phyloP scores from a whole-genome alignment of 2,329 filamentous ascomycete species.

The Xylogone sp. region DNA sequence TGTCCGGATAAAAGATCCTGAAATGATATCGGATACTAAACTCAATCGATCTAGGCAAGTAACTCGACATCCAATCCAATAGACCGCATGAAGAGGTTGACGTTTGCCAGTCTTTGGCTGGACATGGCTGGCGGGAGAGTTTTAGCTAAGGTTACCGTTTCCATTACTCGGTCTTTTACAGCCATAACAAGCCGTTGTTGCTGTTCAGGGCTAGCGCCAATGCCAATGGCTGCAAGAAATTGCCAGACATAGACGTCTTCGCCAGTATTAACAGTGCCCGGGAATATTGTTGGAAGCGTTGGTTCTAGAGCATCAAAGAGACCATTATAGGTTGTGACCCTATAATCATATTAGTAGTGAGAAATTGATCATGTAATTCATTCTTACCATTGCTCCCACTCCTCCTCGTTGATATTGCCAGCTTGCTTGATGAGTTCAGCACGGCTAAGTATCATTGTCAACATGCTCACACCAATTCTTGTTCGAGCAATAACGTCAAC shows the following conservation, averaged over 20 bases:
- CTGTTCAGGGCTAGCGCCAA: slow-evolving; percentile 88
- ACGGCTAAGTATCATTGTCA: slow-evolving; percentile 91
- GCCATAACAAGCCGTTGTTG: slow-evolving; percentile 91
- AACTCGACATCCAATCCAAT: slow-evolving; percentile 96
- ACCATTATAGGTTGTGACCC: slow-evolving; percentile 74
- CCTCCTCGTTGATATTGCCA: slow-evolving; percentile 62
- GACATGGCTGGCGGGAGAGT: slow-evolving; percentile 85
- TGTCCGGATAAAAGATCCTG: not conserved
- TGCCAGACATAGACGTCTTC: slow-evolving; percentile 99
- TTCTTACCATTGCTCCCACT: slow-evolving; percentile 76
- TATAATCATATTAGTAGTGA: slow-evolving; percentile 33
- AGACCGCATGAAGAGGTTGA: slow-evolving; percentile 97
- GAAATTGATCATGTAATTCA: not conserved
- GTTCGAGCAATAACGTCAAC: slow-evolving; percentile 82
- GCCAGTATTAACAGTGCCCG: slow-evolving; percentile 80
- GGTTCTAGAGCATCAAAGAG: slow-evolving; percentile 88
- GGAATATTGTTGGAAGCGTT: slow-evolving; percentile 81
- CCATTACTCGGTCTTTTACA: slow-evolving; percentile 97
- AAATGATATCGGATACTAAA: not conserved
- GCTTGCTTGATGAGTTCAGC: slow-evolving; percentile 90
- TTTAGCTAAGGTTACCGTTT: slow-evolving; percentile 86
- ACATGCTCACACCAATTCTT: slow-evolving; percentile 80
- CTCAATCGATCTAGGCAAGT: slow-evolving; percentile 22
- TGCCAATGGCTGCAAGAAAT: slow-evolving; percentile 91
- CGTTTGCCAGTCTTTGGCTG: slow-evolving; percentile 78